Conservation (phyloP, 495 filamentous ascomycete species). For the Friedmanniomyces endolithicus region DNA sequence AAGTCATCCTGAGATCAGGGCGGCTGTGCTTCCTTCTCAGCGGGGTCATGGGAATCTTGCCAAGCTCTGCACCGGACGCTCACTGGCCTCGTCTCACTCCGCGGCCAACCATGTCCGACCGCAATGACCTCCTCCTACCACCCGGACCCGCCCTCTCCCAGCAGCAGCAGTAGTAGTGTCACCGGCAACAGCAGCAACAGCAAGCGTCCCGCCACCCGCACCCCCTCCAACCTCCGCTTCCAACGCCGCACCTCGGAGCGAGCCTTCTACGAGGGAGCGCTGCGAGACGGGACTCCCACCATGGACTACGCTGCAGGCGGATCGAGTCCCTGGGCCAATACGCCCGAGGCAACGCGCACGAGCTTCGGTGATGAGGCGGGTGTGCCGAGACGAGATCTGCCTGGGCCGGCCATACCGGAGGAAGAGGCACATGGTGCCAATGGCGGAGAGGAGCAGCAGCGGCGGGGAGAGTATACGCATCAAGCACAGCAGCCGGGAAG, state of each 20-base stretch:
- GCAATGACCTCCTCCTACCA: background rate
- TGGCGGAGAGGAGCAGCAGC: background rate
- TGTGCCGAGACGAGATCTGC: constrained; percentile 7
- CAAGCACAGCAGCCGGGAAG: background rate
- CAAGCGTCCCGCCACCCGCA: constrained; percentile 2
- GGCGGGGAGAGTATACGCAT: background rate
- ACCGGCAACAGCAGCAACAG: constrained; percentile 7
- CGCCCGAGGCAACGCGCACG: constrained; percentile 13
- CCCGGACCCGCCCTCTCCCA: background rate
- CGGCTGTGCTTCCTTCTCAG: too few species aligned
- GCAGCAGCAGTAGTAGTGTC: background rate
- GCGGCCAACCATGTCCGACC: background rate
- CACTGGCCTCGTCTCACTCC: too few species aligned
- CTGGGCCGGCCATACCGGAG: constrained; percentile 10
- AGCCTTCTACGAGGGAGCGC: constrained; percentile 14
- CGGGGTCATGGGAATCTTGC: too few species aligned
- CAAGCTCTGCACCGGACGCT: background rate
- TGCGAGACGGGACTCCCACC: constrained; percentile 7
- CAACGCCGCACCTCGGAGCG: constrained; percentile 17
- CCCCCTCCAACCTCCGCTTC: constrained; percentile 15
- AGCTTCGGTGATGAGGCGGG: constrained; percentile 14
- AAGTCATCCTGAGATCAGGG: too few species aligned
- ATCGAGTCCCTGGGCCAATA: constrained; percentile 16
- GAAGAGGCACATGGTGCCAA: background rate
- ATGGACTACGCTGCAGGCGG: constrained; percentile 16